These are phyloP conservation scores for Dentipellis fragilis DNA, from an alignment of 768 basidiomycete species.

Conservation along the genomic window DNA sequence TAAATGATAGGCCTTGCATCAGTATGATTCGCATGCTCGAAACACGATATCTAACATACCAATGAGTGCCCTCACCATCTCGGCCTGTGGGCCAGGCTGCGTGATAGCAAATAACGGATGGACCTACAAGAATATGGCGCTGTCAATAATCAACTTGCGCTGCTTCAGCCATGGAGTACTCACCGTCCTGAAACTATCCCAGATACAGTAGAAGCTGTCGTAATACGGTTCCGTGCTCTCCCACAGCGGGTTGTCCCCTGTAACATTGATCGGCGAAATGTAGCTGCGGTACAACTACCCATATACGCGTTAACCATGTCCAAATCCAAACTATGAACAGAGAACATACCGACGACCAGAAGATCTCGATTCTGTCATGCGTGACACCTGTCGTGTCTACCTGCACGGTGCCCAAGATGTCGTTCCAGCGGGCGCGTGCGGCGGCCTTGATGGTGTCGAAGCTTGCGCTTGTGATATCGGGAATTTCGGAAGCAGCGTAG, in stretches of 20 bases:
- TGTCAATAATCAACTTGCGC: no score
- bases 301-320: not conserved
- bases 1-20: not conserved
- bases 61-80: not conserved
- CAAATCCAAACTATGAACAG: not conserved
- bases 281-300: not conserved
- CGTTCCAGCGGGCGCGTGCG: slow-evolving; percentile 43
- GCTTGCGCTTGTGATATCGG: slow-evolving; percentile 49
- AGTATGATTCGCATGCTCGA: not conserved
- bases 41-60: not conserved
- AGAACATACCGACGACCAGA: not conserved
- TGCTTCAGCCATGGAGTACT: no score
- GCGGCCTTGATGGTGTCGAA: slow-evolving; percentile 38
- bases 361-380: slow-evolving; percentile 35
- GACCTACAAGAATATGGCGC: no score
- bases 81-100: not conserved
- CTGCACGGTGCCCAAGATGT: slow-evolving; percentile 42
- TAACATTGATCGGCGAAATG: not conserved
- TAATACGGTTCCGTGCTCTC: not conserved
- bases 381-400: slow-evolving; percentile 32
- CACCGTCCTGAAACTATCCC: not conserved
- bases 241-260: not conserved
- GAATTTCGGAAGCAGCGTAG: slow-evolving; percentile 53
- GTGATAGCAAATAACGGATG: not conserved
- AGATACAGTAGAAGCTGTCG: not conserved